Percentiles rank a stretch among this genome's conserved stretches.
Evolutionary conservation across 495 filamentous ascomycete species (phyloP).

Genomic region (Penicillium canescens): DNA sequence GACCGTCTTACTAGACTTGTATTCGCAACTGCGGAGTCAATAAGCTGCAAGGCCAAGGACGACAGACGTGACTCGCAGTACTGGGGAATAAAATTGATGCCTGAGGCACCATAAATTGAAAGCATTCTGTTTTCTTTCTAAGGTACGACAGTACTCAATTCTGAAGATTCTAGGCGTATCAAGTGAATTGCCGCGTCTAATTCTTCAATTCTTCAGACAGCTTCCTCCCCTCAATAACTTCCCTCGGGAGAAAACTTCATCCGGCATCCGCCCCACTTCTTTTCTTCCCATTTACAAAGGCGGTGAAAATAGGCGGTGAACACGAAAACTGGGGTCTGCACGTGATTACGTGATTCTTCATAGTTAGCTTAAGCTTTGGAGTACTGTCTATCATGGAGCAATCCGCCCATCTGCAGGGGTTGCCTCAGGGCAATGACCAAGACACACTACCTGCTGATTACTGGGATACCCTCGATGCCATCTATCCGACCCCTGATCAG

Average conservation of each 20-base stretch:
- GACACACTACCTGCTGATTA: conserved; percentile 32
- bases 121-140: conserved; percentile 1
- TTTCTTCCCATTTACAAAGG: background rate
- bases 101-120: conserved; percentile 16
- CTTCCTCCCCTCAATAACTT: conserved; percentile 6
- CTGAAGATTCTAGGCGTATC: conserved; percentile 9
- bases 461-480: conserved; percentile 40
- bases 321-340: background rate
- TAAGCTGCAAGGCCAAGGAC: conserved; percentile 15
- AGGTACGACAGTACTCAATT: conserved; percentile 14
- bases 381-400: conserved; percentile 39
- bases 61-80: conserved; percentile 7
- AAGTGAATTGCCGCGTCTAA: conserved; percentile 9
- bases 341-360: conserved; percentile 13
- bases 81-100: conserved; percentile 9
- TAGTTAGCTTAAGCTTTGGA: conserved; percentile 10
- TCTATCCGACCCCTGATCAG: conserved; percentile 33
- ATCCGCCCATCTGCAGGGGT: conserved; percentile 33
- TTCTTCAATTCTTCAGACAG: conserved; percentile 10
- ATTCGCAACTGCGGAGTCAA: conserved; percentile 15
- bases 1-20: conserved; percentile 14
- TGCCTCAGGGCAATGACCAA: conserved; percentile 31
- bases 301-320: conserved; percentile 3
- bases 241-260: conserved; percentile 3
- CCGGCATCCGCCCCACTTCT: background rate